Conservation (phyloP, 2,329 filamentous ascomycete genomes). For the Podosphaera xanthii region DNA sequence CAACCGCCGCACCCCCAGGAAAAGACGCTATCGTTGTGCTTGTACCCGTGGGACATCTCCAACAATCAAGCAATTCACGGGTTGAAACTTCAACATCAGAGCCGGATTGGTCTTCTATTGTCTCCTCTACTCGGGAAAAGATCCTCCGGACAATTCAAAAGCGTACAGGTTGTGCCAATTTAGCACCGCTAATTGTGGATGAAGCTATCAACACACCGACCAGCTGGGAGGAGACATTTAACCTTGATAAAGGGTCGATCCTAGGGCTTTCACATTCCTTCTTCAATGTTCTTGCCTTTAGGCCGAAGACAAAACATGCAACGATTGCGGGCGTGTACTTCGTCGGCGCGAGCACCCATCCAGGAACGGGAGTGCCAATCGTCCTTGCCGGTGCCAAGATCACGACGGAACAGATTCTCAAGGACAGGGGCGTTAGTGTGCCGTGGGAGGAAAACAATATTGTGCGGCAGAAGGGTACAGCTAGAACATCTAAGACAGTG, state of each 20-base stretch:
- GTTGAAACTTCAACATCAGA: conserved; percentile 16
- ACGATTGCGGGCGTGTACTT: conserved; percentile 35
- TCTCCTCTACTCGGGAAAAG: conserved; percentile 31
- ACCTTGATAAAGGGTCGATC: conserved; percentile 53
- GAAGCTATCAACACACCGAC: conserved; percentile 44
- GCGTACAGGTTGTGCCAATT: conserved; percentile 32
- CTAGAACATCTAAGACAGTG: not conserved
- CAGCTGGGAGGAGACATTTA: conserved; percentile 44
- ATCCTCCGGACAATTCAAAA: conserved; percentile 36
- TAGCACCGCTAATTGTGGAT: conserved; percentile 18
- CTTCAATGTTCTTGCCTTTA: conserved; percentile 48
- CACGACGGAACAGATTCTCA: conserved; percentile 28
- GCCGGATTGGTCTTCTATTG: conserved; percentile 38
- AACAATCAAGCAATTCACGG: conserved; percentile 20
- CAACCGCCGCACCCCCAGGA: conserved; percentile 39
- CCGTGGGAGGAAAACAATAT: conserved; percentile 7
- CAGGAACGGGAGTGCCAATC: conserved; percentile 54
- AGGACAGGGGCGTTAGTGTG: conserved; percentile 7
- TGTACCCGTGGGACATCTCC: conserved; percentile 48
- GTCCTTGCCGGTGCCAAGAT: conserved; percentile 47
- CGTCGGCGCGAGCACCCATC: conserved; percentile 53
- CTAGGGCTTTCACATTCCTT: conserved; percentile 50
- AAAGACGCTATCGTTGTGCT: conserved; percentile 46
- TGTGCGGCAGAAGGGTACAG: not conserved
- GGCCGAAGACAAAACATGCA: conserved; percentile 28